Evolutionary conservation across 306 rosid species (phyloP), one percentile per base, ranked within the genome.

Genomic region (Elaeagnus macrophylla): DNA sequence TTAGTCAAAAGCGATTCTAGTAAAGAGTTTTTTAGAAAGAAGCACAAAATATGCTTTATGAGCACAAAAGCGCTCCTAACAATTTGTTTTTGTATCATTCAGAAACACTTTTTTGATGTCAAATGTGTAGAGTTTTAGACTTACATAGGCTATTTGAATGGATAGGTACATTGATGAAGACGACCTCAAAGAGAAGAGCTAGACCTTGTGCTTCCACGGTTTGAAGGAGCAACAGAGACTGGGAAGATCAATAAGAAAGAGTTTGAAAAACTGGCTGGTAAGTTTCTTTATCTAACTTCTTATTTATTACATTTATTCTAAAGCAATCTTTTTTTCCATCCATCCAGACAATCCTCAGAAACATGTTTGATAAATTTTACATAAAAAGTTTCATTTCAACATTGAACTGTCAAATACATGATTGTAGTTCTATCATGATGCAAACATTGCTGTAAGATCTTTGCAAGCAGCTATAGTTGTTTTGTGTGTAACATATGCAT

Each of bases 231-330:
- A 10, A 78, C 44, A n/a, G 86, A 67, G 54, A 78, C 71, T 3
- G 72, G 86, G 50, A 85, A 66, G 75, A 78, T 89, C 53, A 85
- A 64, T n/a, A 75, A 84, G 88, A 66, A 89, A 85, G 69, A 39
- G 78, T 68, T 57, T 89, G 35, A 89, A 82, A 77, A 89, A 76
- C 44, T 89, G 93, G 97, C 76, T 85, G 82, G 97, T 85, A 69
- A 63, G 59, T 25, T 25, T 25, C 32, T 50, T 41, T 10, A 44
- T 40, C 37, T 17, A 15, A 10, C 25, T 39, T 52, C 25, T 14
- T 16, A 0, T 36, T 48, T 2, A 25, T 25, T 25, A 25, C 2
- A 25, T 25, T n/a, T 25, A 25, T 25, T 2, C 32, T 5, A 25
- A 25, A 25, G 32, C 32, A 25, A 25, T 3, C 32, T 25, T 5